Conservation (phyloP, 352 stramenopile genomes). For the Globisporangium splendens region DNA sequence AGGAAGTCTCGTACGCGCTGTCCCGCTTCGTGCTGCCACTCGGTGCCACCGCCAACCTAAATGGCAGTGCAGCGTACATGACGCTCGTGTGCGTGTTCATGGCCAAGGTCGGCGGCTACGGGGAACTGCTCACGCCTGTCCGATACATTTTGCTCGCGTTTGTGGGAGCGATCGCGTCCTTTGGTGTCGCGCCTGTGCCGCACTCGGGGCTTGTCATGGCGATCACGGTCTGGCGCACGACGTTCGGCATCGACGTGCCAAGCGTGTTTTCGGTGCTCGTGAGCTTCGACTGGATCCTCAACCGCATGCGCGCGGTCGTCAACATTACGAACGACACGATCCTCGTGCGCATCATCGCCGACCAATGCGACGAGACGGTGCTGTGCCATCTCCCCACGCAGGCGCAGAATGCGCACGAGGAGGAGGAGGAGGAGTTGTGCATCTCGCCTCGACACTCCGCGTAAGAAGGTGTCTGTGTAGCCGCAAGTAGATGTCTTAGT, state of each 20-base stretch:
- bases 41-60: slow-evolving; percentile 67
- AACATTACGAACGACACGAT: slow-evolving; percentile 85
- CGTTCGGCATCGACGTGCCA: slow-evolving; percentile 55
- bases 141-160: slow-evolving; percentile 60
- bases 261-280: slow-evolving; percentile 66
- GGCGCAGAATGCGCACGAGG: background rate
- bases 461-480: background rate
- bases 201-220: slow-evolving; percentile 74
- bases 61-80: slow-evolving; percentile 74
- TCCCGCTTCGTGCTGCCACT: slow-evolving; percentile 70
- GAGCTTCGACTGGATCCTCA: slow-evolving; percentile 66
- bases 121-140: slow-evolving; percentile 42
- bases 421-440: background rate
- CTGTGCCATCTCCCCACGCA: background rate
- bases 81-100: slow-evolving; percentile 71
- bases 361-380: slow-evolving; percentile 58
- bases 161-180: slow-evolving; percentile 63
- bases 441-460: background rate
- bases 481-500: too few species aligned
- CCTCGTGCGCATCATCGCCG: slow-evolving; percentile 69
- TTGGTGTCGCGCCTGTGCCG: slow-evolving; percentile 67
- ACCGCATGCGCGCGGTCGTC: slow-evolving; percentile 66
- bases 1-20: slow-evolving; percentile 54
- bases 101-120: slow-evolving; percentile 57
- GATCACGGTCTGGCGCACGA: slow-evolving; percentile 73